phyloP scores from a whole-genome alignment of 495 filamentous ascomycete species.

The Aspergillus heteromorphus region DNA sequence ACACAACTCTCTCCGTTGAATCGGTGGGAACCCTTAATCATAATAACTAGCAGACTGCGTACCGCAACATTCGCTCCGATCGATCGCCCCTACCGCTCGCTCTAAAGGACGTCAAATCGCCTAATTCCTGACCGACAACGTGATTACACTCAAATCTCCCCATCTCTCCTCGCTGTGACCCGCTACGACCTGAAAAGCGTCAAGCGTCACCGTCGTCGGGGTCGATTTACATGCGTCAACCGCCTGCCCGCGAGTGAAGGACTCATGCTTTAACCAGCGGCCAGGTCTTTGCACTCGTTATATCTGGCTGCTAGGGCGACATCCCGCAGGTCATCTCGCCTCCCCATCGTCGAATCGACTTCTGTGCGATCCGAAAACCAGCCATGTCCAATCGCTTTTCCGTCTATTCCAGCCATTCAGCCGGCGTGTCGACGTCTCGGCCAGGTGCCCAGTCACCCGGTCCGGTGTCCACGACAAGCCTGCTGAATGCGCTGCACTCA shows the following conservation, averaged over 20 bases:
- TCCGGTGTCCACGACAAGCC: conserved; percentile 86
- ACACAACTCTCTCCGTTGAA: too few species aligned
- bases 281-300: neutral
- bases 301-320: neutral
- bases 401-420: conserved; percentile 74
- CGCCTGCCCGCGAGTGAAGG: neutral
- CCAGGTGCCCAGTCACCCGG: conserved; percentile 57
- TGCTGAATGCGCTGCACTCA: conserved; percentile 87
- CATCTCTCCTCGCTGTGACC: neutral
- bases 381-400: conserved; percentile 80
- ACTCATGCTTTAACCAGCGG: conserved; percentile 1
- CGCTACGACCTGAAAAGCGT: neutral
- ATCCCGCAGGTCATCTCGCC: neutral
- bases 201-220: neutral
- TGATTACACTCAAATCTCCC: neutral
- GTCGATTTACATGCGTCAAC: neutral
- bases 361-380: neutral
- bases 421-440: conserved; percentile 48
- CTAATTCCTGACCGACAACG: neutral
- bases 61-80: conserved; percentile 8
- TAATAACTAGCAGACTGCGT: conserved; percentile 6
- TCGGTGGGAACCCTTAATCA: conserved; percentile 1
- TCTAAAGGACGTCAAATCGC: conserved; percentile 1
- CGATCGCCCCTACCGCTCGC: conserved; percentile 11
- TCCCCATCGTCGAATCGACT: neutral